Evolutionary conservation across 108 stramenopile genomes (phyloP).

Genomic region (Cyclotella kingstonii): DNA sequence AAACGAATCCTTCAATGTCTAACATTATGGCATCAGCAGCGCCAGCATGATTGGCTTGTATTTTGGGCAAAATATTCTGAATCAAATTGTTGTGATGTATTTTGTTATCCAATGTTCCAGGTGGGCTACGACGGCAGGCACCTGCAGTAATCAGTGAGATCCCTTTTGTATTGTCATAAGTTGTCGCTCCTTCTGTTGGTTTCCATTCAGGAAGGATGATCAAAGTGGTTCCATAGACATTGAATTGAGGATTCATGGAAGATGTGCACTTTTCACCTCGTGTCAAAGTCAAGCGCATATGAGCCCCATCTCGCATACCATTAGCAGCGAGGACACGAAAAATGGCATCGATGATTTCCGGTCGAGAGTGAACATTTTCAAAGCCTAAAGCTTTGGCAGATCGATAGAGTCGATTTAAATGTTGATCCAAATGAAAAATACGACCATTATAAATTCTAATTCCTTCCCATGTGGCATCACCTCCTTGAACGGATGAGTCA

Average conservation of each 20-base stretch:
- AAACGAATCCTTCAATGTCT: constrained; percentile 89
- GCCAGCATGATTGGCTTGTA: constrained; percentile 89
- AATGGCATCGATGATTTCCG: constrained; percentile 83
- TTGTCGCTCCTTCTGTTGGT: constrained; percentile 84
- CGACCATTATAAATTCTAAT: constrained; percentile 84
- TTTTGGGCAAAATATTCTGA: constrained; percentile 93
- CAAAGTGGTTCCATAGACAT: constrained; percentile 91
- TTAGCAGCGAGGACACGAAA: constrained; percentile 91
- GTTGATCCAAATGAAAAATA: constrained; percentile 82
- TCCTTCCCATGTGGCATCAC: constrained; percentile 92
- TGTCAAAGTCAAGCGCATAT: constrained; percentile 89
- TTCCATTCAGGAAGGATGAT: constrained; percentile 92
- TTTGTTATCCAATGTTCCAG: constrained; percentile 82
- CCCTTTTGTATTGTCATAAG: constrained; percentile 86
- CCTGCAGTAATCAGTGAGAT: constrained; percentile 79
- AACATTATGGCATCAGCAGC: constrained; percentile 91
- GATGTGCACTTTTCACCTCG: constrained; percentile 88
- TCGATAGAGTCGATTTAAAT: constrained; percentile 79
- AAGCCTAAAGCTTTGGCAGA: constrained; percentile 91
- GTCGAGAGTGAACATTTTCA: constrained; percentile 74
- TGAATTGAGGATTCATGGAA: constrained; percentile 91
- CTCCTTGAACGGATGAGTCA: constrained; percentile 93
- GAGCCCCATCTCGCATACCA: constrained; percentile 89
- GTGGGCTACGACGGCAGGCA: constrained; percentile 72
- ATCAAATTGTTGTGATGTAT: constrained; percentile 83